Evolutionary conservation across 2,329 filamentous ascomycete species (phyloP), one percentile per base, ranked within the genome.

Genomic region (Davidsoniella australis): DNA sequence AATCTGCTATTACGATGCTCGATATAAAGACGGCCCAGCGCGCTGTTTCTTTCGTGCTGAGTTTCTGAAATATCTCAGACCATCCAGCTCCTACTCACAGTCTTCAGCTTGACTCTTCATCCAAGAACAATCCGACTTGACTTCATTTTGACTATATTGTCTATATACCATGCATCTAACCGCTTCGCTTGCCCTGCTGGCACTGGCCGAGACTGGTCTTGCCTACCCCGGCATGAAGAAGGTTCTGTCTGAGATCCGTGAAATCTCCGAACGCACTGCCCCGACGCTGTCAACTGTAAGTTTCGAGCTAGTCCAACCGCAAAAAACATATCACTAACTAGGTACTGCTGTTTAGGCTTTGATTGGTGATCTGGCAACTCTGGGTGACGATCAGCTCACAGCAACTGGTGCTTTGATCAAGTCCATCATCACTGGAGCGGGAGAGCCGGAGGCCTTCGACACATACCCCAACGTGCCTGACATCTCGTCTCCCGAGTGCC

Each of bases 311-410:
- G 16, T 2, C 3, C 26, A n/a, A 6, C 23, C 2, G 6, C 12
- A n/a, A 12, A 12, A 29, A 18, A 36, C 8, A 18, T n/a, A 9
- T 9, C 10, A 18, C 12, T 29, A 47, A 16, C 20, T 18, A 38
- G 23, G 36, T 8, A 23, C 36, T 23, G 3, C 6, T 8, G n/a
- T 14, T n/a, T 16, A 53, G 52, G 58, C 59, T 40, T 55, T 64
- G 26, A 56, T 70, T 9, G 68, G 66, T 12, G 67, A 70, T 50
- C 62, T 70, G 8, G 53, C 55, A 17, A 58, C 49, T 0, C 55
- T 66, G 2, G 49, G 51, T 0, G 57, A 58, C 47, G 55, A 52
- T 9, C 54, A 62, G n/a, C 61, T 66, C 16, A 62, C 62, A 2
- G 49, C 55, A 2, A 60, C 61, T 1, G 67, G 64, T n/a, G 47